These are phyloP conservation scores for Lachancea thermotolerans DNA, from an alignment of 805 yeast genomes.

Conservation along the genomic window DNA sequence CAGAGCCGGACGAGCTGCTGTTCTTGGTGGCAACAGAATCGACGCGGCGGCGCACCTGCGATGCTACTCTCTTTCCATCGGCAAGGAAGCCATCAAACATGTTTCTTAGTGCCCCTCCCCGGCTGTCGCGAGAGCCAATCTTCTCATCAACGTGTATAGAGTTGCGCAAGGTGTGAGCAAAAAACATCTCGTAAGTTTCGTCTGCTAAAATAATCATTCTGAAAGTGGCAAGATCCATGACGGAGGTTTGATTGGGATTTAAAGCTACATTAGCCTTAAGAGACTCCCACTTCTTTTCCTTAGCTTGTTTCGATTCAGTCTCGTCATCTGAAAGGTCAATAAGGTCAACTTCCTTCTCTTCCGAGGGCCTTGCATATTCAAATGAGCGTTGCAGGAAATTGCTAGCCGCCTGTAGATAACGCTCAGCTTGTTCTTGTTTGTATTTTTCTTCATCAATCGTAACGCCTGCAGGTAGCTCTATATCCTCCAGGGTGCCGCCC, in stretches of 20 bases:
- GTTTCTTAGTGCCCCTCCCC: constrained; percentile 60
- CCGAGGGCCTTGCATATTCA: constrained; percentile 77
- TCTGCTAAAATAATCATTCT: constrained; percentile 93
- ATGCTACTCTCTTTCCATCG: constrained; percentile 89
- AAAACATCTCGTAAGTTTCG: constrained; percentile 83
- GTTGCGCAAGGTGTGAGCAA: constrained; percentile 58
- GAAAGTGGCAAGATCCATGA: constrained; percentile 76
- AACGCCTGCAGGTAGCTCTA: constrained; percentile 51
- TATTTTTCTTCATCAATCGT: constrained; percentile 57
- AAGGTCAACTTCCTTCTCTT: constrained; percentile 33
- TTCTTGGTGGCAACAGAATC: constrained; percentile 52
- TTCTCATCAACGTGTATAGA: constrained; percentile 61
- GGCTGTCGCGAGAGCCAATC: constrained; percentile 37
- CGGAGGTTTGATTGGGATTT: constrained; percentile 72
- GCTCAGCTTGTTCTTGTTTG: constrained; percentile 58
- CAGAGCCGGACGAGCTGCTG: constrained; percentile 15
- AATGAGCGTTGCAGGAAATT: constrained; percentile 80
- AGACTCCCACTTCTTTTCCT: constrained; percentile 25
- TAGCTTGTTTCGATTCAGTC: constrained; percentile 17
- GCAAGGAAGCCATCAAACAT: constrained; percentile 88
- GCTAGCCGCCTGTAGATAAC: constrained; percentile 83
- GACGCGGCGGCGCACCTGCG: constrained; percentile 80
- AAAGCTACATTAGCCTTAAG: constrained; percentile 69
- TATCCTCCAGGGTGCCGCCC: constrained; percentile 32
- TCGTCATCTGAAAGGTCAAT: constrained; percentile 36